phyloP scores from a whole-genome alignment of 805 yeast species.

The Tetrapisispora pingtungensis region DNA sequence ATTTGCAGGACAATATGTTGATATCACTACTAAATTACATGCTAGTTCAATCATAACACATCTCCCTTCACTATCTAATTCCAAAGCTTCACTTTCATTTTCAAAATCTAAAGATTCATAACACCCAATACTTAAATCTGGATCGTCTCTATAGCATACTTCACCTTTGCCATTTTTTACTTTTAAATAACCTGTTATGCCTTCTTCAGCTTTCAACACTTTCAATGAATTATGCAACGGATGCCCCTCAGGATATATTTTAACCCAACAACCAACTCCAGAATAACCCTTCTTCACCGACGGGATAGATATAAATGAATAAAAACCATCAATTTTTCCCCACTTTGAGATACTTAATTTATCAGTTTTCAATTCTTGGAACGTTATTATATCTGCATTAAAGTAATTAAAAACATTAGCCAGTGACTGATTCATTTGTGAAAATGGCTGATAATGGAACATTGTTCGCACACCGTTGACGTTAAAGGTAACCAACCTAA shows the following conservation, averaged over 20 bases:
- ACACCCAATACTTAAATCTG: conserved; percentile 51
- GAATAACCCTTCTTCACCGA: conserved; percentile 67
- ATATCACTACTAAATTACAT: conserved; percentile 47
- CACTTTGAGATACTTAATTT: conserved; percentile 37
- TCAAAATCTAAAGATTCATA: conserved; percentile 35
- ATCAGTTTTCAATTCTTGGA: conserved; percentile 76
- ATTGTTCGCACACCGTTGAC: conserved; percentile 78
- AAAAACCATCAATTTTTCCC: conserved; percentile 46
- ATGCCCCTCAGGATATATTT: conserved; percentile 40
- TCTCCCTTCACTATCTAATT: conserved; percentile 78
- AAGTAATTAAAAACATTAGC: conserved; percentile 40
- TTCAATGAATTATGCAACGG: conserved; percentile 33
- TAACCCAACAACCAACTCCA: conserved; percentile 80
- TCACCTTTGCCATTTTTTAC: conserved; percentile 7
- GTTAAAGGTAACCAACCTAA: conserved; percentile 64
- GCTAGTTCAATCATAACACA: conserved; percentile 66
- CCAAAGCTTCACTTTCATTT: conserved; percentile 29
- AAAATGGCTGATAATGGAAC: conserved; percentile 81
- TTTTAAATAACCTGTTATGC: conserved; percentile 59
- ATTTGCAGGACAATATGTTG: conserved; percentile 87
- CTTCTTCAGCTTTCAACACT: conserved; percentile 78
- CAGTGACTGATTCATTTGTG: conserved; percentile 30
- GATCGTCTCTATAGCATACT: conserved; percentile 17
- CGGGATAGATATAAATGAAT: conserved; percentile 63
- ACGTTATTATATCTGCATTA: conserved; percentile 65